Conservation (phyloP, 371 early-diverging fungal species). For the Mucor ambiguus region DNA sequence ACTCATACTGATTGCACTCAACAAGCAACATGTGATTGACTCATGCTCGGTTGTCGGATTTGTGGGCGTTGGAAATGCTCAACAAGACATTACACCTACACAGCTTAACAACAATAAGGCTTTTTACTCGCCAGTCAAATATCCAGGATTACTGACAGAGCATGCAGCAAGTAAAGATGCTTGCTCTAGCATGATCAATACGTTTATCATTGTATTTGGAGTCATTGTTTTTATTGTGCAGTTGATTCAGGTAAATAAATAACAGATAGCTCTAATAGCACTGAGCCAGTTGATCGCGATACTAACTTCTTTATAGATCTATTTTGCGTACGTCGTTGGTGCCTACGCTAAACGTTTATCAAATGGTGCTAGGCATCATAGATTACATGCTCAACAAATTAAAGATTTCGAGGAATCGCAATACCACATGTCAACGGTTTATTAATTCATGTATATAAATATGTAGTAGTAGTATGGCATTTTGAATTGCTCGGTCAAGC, state of each 20-base stretch:
- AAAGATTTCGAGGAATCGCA: conserved; percentile 55
- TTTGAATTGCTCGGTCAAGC: too few species aligned
- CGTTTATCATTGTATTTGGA: conserved; percentile 21
- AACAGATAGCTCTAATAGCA: background rate
- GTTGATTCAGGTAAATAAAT: conserved; percentile 27
- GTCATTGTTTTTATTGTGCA: conserved; percentile 20
- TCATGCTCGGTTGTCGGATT: conserved; percentile 32
- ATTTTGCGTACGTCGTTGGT: conserved; percentile 50
- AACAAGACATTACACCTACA: conserved; percentile 17
- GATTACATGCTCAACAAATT: conserved; percentile 55
- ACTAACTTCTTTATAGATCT: conserved; percentile 28
- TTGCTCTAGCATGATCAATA: conserved; percentile 14
- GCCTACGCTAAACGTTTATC: conserved; percentile 49
- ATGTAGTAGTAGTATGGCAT: too few species aligned
- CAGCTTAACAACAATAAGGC: conserved; percentile 4
- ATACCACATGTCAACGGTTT: conserved; percentile 55
- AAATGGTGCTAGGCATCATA: conserved; percentile 54
- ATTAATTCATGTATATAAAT: conserved; percentile 21
- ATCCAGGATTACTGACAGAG: conserved; percentile 30
- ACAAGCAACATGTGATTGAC: conserved; percentile 16
- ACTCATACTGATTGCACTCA: conserved; percentile 20
- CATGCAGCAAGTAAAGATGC: conserved; percentile 14
- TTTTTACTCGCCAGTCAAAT: conserved; percentile 29
- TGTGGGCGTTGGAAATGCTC: conserved; percentile 24
- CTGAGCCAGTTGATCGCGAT: background rate